A percentile compares a stretch with the other conserved stretches of the same genome.
phyloP scores from a whole-genome alignment of 257 asterid species.

The Nicotiana benthamiana region DNA sequence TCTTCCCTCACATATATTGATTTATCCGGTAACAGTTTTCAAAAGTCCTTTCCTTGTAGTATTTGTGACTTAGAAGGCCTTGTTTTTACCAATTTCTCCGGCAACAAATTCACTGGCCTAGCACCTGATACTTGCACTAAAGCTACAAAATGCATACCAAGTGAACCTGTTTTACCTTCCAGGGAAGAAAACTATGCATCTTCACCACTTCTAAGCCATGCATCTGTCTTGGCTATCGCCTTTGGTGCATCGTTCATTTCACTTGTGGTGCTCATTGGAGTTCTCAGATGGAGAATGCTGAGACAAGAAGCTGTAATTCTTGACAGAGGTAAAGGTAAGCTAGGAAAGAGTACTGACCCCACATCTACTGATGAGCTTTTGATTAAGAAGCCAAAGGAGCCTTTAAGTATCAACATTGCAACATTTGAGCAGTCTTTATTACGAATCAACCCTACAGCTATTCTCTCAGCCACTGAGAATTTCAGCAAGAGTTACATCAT shows the following conservation, averaged over 20 bases:
- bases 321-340: conserved; percentile 24
- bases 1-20: conserved; percentile 64
- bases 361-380: conserved; percentile 36
- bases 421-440: conserved; percentile 57
- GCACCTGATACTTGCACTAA: conserved; percentile 37
- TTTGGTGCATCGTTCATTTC: conserved; percentile 24
- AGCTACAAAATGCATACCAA: conserved; percentile 22
- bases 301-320: conserved; percentile 16
- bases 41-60: conserved; percentile 47
- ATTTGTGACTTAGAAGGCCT: conserved; percentile 59
- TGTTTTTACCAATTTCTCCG: conserved; percentile 51
- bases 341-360: conserved; percentile 24
- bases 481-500: conserved; percentile 59
- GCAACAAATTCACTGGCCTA: conserved; percentile 37
- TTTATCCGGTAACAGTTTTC: conserved; percentile 56
- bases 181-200: conserved; percentile 1
- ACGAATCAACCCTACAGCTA: conserved; percentile 49
- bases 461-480: conserved; percentile 60
- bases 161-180: conserved; percentile 15
- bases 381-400: conserved; percentile 49
- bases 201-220: conserved; percentile 13
- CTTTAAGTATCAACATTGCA: conserved; percentile 73
- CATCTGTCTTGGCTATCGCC: conserved; percentile 20
- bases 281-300: conserved; percentile 29
- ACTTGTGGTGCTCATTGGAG: conserved; percentile 26